A percentile compares a stretch with the other conserved stretches of the same genome.
These are phyloP conservation scores for Psilocybe azurescens DNA, from an alignment of 768 basidiomycete genomes.

Conservation along the genomic window DNA sequence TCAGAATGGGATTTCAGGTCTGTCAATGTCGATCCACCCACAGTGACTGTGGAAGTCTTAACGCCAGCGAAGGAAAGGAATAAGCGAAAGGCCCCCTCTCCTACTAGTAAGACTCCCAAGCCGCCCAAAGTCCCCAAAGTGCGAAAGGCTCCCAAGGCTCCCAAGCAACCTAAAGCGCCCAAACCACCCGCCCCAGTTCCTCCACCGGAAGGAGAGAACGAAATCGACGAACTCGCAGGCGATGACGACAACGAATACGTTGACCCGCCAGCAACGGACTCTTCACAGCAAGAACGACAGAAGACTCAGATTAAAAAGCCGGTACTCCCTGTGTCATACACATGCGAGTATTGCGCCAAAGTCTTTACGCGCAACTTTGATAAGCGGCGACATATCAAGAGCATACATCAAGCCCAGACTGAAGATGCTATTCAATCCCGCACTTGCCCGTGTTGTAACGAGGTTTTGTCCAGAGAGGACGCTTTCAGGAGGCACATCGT, in stretches of 20 bases:
- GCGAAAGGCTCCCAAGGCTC: not conserved
- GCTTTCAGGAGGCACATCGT: slow-evolving; percentile 18
- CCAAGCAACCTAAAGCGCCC: not conserved
- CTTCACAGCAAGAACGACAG: not conserved
- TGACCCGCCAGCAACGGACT: not conserved
- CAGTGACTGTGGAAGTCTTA: no score
- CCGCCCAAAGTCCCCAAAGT: not conserved
- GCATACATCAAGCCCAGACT: slow-evolving; percentile 16
- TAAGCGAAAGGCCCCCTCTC: not conserved
- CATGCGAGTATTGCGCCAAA: slow-evolving; percentile 19
- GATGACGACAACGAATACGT: not conserved
- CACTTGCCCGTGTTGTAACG: slow-evolving; percentile 23
- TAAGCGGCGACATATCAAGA: slow-evolving; percentile 22
- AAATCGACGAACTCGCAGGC: not conserved
- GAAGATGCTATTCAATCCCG: slow-evolving; percentile 3
- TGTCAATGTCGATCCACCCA: not conserved
- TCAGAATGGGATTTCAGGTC: not conserved
- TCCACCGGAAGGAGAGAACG: not conserved
- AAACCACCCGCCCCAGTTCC: not conserved
- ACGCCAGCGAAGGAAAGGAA: not conserved
- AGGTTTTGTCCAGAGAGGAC: slow-evolving; percentile 16
- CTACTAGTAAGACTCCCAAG: not conserved
- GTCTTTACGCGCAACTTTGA: slow-evolving; percentile 26
- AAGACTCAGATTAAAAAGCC: not conserved
- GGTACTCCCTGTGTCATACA: slow-evolving; percentile 1